Base-by-base conservation (phyloP, 768 basidiomycete genomes). In the Lactarius psammicola region DNA sequence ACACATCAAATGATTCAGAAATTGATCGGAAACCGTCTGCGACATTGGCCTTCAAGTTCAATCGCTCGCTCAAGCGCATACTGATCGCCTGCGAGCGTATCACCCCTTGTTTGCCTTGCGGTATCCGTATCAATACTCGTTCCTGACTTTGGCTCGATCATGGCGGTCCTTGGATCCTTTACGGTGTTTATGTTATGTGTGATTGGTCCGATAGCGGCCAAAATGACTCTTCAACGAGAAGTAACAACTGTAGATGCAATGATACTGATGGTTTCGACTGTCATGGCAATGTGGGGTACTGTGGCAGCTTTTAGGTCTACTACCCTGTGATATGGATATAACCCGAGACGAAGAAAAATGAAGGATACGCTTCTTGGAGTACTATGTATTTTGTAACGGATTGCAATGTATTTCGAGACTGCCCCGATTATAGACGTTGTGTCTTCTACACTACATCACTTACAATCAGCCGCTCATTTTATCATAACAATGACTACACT, bases 81-180 rank as follows among this genome's bases (percentile, higher is more conserved):
- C 69, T 86, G 62, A 76, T 82, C 34, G 74, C 80, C 55, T 58
- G 87, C 40, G 87, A 88, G 69, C 81, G 93, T 59, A 75, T 86
- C 30, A 68, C 78, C 59, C n/a, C 75, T 94, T 53, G 85, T 89
- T 0, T 69, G 81, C 11, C 71, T 87, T 38, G 83, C 88, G 28
- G 87, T 92, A 15, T 74, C 76, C 36, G 85, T 89, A 30, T 93
- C 94, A 23, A 88, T 94, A 64, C 73, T 84, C 59, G 75, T 95
- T 26, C 94, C 94, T 6, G 84, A 90, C 61, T 95, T 95, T 76
- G 86, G 87, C 68, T 81, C 86, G 5, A 79, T 89, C 75, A 94
- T 95, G 90, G 91, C 93, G 1, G 91, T 97, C 75, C 79, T 98
- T 60, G 95, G 95, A 2, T 88, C 92, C n/a, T 93, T 94, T 75